Conservation (phyloP, 192 early-diverging fungal genomes). For the Lobulomyces angularis region DNA sequence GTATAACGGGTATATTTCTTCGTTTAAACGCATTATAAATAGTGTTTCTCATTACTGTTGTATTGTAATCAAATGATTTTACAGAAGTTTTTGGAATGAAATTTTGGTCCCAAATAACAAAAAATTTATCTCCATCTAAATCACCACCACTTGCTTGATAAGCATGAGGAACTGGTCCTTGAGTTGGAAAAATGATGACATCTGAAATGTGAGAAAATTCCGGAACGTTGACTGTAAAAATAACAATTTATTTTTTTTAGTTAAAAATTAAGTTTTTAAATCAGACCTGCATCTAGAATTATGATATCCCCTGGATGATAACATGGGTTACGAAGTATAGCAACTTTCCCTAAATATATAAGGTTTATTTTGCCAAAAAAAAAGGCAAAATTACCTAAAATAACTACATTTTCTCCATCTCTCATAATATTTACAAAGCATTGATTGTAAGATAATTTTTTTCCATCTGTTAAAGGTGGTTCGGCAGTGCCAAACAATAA, state of each 20-base stretch:
- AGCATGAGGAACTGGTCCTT: constrained; percentile 7
- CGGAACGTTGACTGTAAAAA: no score
- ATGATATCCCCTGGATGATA: constrained; percentile 19
- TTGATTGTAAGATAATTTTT: constrained; percentile 5
- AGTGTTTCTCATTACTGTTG: constrained; percentile 4
- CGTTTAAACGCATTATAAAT: no score
- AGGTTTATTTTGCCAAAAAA: background rate
- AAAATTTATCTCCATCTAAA: constrained; percentile 16
- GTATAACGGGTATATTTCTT: no score
- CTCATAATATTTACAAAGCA: constrained; percentile 3
- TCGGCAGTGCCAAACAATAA: constrained; percentile 14
- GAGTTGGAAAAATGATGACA: constrained; percentile 11
- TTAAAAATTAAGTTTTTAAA: background rate
- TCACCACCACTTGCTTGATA: constrained; percentile 13
- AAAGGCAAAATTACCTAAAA: no score
- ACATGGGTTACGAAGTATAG: constrained; percentile 13
- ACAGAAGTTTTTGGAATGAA: constrained; percentile 1
- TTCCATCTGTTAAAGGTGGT: no score
- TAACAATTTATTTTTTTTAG: no score
- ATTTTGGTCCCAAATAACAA: constrained; percentile 14
- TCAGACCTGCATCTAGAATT: constrained; percentile 10
- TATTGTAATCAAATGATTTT: constrained; percentile 13
- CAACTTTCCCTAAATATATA: constrained; percentile 10
- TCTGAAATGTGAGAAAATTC: no score
- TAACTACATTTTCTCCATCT: no score